Base-by-base conservation (phyloP, 2,329 filamentous ascomycete genomes). In the Colletotrichum shisoi region DNA sequence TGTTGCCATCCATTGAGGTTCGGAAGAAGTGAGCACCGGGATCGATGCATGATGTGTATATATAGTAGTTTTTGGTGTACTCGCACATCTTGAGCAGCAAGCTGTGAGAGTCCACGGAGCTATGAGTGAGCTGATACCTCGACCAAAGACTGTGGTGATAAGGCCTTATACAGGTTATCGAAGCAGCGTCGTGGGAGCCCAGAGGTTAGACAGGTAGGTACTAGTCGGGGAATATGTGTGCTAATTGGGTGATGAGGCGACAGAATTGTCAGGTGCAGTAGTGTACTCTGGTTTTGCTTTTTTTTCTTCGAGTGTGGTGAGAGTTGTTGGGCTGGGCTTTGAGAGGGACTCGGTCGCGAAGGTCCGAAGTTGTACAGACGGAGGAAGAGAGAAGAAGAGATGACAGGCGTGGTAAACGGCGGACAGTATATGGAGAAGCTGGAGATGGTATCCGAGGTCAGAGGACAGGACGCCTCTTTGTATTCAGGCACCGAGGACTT, bases 41-140 rank as follows among this genome's bases (percentile, higher is more conserved):
- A 73, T 92, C 88, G 63, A 84, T 78, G 74, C 90, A 93, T 49
- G 86, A 83, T 64, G 88, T 88, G 79, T 92, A 92, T 76, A 93
- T 89, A 78, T 91, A 92, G 76, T 89, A 92, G 78, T 91, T 91
- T 73, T 90, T 91, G 73, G 87, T 90, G 74, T 89, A 91, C 76
- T 87, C 82, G 74, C 85, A 87, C 85, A 87, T 86, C 67, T 34
- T 80, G 73, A 64, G 39, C 58, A 46, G 49, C 31, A 3, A 27
- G 19, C 46, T 34, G 48, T 21, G 34, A 12, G 12, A 21, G 9
- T 12, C 54, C 45, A 2, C 15, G 17, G 4, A 8, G 13, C 17
- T 34, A 6, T 24, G 17, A 56, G 49, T 48, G 39, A 27, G 34
- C 42, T 11, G 45, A 24, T 27, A 31, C 31, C 19, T 49, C 34